Evolutionary conservation across 805 yeast species (phyloP).

Genomic region (Barnettozyma salicaria): DNA sequence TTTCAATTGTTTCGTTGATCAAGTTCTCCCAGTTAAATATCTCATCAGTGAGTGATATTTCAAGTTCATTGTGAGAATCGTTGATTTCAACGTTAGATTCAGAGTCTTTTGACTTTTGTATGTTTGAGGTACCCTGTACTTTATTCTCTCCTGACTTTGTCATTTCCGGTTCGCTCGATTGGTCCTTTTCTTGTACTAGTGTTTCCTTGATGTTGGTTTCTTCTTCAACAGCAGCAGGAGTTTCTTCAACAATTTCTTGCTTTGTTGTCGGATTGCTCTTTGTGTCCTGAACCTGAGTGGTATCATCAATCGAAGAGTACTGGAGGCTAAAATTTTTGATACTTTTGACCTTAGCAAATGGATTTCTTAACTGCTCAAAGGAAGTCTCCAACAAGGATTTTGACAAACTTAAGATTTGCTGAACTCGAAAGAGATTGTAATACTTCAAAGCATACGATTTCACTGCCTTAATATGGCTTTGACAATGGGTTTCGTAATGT

Average conservation of each 20-base stretch:
- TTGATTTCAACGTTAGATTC: slow-evolving; percentile 8
- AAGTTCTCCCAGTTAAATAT: slow-evolving; percentile 32
- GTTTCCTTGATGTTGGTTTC: slow-evolving; percentile 4
- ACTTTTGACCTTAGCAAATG: slow-evolving; percentile 10
- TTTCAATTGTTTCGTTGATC: slow-evolving; percentile 33
- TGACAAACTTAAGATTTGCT: slow-evolving; percentile 17
- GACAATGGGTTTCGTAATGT: slow-evolving; percentile 1
- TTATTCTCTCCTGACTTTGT: slow-evolving; percentile 5
- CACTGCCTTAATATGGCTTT: neutral
- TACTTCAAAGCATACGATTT: slow-evolving; percentile 8
- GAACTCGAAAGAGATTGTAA: slow-evolving; percentile 16
- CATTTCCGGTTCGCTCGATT: neutral
- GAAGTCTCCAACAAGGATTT: slow-evolving; percentile 14
- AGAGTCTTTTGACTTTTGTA: too few species aligned
- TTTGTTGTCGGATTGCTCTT: too few species aligned
- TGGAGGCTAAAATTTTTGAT: too few species aligned
- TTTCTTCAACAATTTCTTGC: slow-evolving; percentile 4
- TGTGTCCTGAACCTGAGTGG: too few species aligned
- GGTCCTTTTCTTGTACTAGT: too few species aligned
- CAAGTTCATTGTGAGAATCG: slow-evolving; percentile 6
- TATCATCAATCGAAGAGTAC: too few species aligned
- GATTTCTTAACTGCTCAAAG: slow-evolving; percentile 15
- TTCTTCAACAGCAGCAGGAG: slow-evolving; percentile 1
- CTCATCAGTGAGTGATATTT: slow-evolving; percentile 28
- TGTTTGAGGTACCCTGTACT: too few species aligned